Evolutionary conservation across 192 early-diverging fungal genomes (phyloP), one percentile per base, ranked within the genome.

Genomic region (Dissophora ornata): DNA sequence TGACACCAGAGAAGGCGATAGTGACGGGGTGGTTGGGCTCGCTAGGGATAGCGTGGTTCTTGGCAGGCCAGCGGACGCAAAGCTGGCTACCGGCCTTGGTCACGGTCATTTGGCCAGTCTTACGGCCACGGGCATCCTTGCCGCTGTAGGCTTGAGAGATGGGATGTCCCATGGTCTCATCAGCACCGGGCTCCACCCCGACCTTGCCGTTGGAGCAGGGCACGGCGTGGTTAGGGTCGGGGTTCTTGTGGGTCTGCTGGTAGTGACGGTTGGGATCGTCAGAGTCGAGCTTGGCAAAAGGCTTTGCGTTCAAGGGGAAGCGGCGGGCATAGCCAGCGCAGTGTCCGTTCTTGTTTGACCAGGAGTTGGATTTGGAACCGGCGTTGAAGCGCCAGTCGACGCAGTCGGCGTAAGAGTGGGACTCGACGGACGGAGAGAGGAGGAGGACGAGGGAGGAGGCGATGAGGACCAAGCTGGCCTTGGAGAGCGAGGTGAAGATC

Each of bases 51-150:
- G 73, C 73, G 36, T 77, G 73, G 65, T 77, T 77, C 73, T 77
- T 77, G 52, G 73, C 73, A 45, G 73, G 73, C 73, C 73, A 77
- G 38, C 73, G 73, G 45, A 77, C 48, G 49, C 73, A 77, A n/a
- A 77, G 63, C 58, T 61, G 42, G 10, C 41, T 63, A 33, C 71
- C 71, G n/a, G 57, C 56, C 19, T 60, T 46, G 25, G 24, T 34
- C 8, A 29, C 32, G 24, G 71, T 75, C 49, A 61, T 59, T n/a
- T 1, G 11, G 26, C 71, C 71, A 19, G 33, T 41, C 71, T 67
- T 67, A 45, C 62, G 71, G 30, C 63, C 63, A 24, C 51, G 62
- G 41, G 53, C 34, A 34, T 75, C 71, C 21, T n/a, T 48, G 47
- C 71, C 71, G 13, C 4, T 66, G 63, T 75, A 75, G 34, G 71